These are phyloP conservation scores for Aspergillus puulaauensis DNA, from an alignment of 2,329 filamentous ascomycete species.

Conservation along the genomic window DNA sequence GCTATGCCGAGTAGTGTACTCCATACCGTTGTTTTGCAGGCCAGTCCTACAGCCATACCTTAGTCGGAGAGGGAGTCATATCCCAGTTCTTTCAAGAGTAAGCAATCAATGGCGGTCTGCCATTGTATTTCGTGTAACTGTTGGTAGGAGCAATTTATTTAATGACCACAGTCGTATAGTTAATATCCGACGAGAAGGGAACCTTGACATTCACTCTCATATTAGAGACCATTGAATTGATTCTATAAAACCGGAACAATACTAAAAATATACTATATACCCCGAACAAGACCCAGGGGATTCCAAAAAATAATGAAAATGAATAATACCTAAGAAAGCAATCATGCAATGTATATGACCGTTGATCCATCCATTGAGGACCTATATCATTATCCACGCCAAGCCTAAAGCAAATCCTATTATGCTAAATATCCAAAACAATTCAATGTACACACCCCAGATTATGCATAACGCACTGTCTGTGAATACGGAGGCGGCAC, in stretches of 20 bases:
- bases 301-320: not conserved
- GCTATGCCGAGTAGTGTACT: too few relatives aligned
- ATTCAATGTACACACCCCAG: conserved; percentile 8
- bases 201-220: too few relatives aligned
- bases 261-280: not conserved
- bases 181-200: too few relatives aligned
- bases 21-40: too few relatives aligned
- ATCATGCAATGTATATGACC: not conserved
- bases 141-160: too few relatives aligned
- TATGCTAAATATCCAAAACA: conserved; percentile 7
- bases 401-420: not conserved
- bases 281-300: not conserved
- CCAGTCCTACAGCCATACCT: too few relatives aligned
- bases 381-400: not conserved
- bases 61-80: too few relatives aligned
- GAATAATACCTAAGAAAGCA: not conserved
- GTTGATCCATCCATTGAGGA: not conserved
- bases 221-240: too few relatives aligned
- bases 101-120: not conserved
- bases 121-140: not conserved
- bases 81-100: too few relatives aligned
- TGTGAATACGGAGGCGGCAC: conserved; percentile 11
- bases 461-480: conserved; percentile 25
- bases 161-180: too few relatives aligned
- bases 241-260: not conserved